Evolutionary conservation across 2,329 filamentous ascomycete species (phyloP), one percentile per base, ranked within the genome.

Genomic region (Trichothecium sympodiale): DNA sequence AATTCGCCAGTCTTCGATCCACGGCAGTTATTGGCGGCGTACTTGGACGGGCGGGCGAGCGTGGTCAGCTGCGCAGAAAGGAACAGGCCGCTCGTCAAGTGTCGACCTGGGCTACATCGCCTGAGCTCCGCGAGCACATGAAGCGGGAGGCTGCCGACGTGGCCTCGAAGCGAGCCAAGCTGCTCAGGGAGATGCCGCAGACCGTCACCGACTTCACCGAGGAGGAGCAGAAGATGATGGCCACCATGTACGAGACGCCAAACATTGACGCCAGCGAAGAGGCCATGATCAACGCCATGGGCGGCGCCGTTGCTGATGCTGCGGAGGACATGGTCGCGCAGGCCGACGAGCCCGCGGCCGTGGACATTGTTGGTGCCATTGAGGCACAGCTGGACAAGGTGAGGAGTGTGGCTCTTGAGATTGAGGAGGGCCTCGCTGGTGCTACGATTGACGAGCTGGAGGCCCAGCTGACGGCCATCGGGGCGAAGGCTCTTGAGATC

Each of bases 1-100:
- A 5, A n/a, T 7, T 7, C 8, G 20, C 9, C 13, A 94, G 87
- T 74, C 60, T 94, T 46, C 81, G 91, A 41, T 80, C 80, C 44
- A 73, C 87, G 34, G 76, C 81, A 47, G 70, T 95, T 41, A 84
- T 98, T 47, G 83, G 80, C 4, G 87, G 87, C 36, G 80, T 91
- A 2, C 69, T 98, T 27, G 89, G 88, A 29, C 74, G 82, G 35
- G 91, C 91, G 1, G 91, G 84, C 8, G 67, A 94, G 61, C 67
- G 73, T 35, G 91, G 91, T 27, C 79, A 87, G 52, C 59, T 67
- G 48, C 70, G 73, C 41, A 74, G 89, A 37, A 60, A 83, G 30
- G 64, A 65, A 25, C 6, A 25, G 20, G 20, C 29, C 71, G 71
- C 31, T 84, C 86, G 2, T 51, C 63, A 34, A 50, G 60, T 14